Evolutionary conservation across 2,329 filamentous ascomycete species (phyloP).

Genomic region (Fusarium dlaminii): DNA sequence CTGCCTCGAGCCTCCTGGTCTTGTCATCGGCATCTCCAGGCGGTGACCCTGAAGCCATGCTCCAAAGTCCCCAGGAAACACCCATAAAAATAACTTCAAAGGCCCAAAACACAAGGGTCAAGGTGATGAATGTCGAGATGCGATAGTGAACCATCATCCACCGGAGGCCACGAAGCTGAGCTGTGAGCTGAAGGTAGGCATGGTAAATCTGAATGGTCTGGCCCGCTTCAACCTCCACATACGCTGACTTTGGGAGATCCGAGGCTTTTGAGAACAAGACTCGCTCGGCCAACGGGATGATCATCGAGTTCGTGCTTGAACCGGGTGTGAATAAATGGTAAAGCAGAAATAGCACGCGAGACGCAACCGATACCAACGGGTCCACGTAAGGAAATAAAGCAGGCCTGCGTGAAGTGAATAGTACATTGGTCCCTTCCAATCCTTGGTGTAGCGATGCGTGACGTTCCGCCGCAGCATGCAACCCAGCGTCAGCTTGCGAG

Average conservation of each 20-base stretch:
- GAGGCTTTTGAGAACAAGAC: constrained; percentile 66
- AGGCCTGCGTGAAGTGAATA: constrained; percentile 75
- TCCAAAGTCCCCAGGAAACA: constrained; percentile 70
- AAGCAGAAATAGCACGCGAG: constrained; percentile 70
- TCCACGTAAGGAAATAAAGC: constrained; percentile 84
- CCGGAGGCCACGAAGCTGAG: constrained; percentile 78
- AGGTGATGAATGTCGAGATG: constrained; percentile 72
- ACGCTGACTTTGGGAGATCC: constrained; percentile 57
- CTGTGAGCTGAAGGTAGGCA: constrained; percentile 73
- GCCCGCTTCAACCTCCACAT: constrained; percentile 74
- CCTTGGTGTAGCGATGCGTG: constrained; percentile 48
- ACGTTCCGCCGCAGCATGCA: constrained; percentile 42
- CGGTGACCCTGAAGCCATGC: constrained; percentile 45
- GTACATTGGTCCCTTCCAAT: constrained; percentile 51
- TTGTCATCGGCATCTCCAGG: constrained; percentile 14
- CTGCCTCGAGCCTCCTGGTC: constrained; percentile 5
- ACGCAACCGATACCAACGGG: constrained; percentile 69
- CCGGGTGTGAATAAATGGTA: constrained; percentile 75
- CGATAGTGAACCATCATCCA: constrained; percentile 91
- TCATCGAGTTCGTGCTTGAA: constrained; percentile 70
- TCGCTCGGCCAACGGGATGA: constrained; percentile 77
- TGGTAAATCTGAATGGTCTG: constrained; percentile 80
- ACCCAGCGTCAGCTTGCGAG: constrained; percentile 43
- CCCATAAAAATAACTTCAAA: constrained; percentile 75
- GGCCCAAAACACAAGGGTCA: constrained; percentile 79